These are phyloP conservation scores for sunflower (Helianthus annuus) DNA, from an alignment of 129 eudicot genomes.

Conservation along the genomic window DNA sequence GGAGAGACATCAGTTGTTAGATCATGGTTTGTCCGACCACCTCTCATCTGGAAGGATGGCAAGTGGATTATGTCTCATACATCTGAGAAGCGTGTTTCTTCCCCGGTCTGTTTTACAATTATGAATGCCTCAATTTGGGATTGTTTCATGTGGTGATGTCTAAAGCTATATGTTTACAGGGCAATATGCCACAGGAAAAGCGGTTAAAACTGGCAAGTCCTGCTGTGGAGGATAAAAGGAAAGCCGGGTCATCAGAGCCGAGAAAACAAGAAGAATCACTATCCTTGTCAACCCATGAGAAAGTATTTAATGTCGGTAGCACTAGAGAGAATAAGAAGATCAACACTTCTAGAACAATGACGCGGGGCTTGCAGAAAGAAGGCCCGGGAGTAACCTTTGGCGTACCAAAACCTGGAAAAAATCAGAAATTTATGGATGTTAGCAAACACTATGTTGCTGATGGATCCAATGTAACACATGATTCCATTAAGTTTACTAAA, in stretches of 20 bases:
- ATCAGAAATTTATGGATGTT: constrained; percentile 91
- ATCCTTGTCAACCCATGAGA: constrained; percentile 55
- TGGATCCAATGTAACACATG: constrained; percentile 39
- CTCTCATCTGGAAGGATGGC: constrained; percentile 63
- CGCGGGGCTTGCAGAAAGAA: constrained; percentile 66
- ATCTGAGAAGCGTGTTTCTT: constrained; percentile 38
- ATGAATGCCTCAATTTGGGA: neutral
- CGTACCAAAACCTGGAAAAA: constrained; percentile 95
- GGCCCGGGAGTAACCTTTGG: constrained; percentile 79
- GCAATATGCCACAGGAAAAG: constrained; percentile 76
- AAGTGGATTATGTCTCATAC: constrained; percentile 59
- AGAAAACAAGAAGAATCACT: constrained; percentile 45
- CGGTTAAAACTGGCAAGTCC: constrained; percentile 56
- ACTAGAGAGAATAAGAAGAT: constrained; percentile 46
- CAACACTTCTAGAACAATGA: constrained; percentile 48
- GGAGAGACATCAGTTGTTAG: constrained; percentile 52
- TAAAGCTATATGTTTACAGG: constrained; percentile 42
- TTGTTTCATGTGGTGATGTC: constrained; percentile 9
- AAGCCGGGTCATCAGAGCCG: constrained; percentile 37
- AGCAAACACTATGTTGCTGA: constrained; percentile 81
- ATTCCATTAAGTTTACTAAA: constrained; percentile 55
- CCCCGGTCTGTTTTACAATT: constrained; percentile 44
- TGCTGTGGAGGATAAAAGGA: constrained; percentile 36
- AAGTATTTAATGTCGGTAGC: constrained; percentile 56
- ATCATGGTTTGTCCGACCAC: constrained; percentile 67